These are phyloP conservation scores for Daldinia decipiens DNA, from an alignment of 495 filamentous ascomycete species.

Conservation along the genomic window DNA sequence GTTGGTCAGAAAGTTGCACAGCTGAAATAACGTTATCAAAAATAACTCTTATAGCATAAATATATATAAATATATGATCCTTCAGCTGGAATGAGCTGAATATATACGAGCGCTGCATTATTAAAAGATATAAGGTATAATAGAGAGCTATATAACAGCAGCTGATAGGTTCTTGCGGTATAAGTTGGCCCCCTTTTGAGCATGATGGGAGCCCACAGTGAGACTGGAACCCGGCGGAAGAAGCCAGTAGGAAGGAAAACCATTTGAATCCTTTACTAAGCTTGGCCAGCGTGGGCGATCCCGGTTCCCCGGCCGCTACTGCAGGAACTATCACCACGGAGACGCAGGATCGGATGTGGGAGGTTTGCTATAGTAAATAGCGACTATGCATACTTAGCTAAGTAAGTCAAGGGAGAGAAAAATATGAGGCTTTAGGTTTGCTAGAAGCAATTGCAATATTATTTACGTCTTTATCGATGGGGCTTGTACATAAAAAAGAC, in stretches of 20 bases:
- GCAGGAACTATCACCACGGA: constrained; percentile 39
- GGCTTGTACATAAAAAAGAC: constrained; percentile 7
- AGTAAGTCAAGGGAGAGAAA: not conserved
- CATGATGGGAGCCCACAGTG: not conserved
- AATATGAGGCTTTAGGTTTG: constrained; percentile 7
- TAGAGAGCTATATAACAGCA: not conserved
- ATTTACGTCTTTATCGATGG: constrained; percentile 7
- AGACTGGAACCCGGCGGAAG: constrained; percentile 14
- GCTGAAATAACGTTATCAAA: constrained; percentile 9
- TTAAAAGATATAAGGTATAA: not conserved
- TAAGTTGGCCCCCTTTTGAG: constrained; percentile 3
- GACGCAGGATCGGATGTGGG: constrained; percentile 29
- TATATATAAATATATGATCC: not conserved
- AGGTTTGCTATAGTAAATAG: constrained; percentile 7
- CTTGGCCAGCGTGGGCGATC: constrained; percentile 11
- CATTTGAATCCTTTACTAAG: constrained; percentile 26
- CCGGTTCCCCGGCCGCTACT: constrained; percentile 36
- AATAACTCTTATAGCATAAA: not conserved
- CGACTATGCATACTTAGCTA: too few relatives aligned
- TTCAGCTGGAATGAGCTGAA: constrained; percentile 1
- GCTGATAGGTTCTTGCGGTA: constrained; percentile 11
- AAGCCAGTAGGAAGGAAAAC: constrained; percentile 12
- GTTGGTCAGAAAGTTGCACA: constrained; percentile 11
- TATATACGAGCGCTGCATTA: not conserved
- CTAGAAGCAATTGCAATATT: constrained; percentile 6